Conservation (phyloP, 306 rosid genomes). For the Castanopsis chinensis region DNA sequence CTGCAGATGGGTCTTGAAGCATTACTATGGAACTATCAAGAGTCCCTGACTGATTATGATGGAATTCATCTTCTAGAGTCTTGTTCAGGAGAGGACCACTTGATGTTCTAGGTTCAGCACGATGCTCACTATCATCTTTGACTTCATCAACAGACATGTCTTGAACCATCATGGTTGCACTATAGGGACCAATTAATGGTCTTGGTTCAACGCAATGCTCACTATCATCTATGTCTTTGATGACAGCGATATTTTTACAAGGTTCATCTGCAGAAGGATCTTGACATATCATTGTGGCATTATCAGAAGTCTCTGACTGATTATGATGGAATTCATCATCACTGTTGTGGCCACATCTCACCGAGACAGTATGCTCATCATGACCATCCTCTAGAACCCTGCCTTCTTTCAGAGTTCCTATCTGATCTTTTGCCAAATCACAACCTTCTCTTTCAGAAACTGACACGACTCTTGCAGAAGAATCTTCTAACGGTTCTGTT, state of each 20-base stretch:
- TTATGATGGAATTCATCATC: slow-evolving; percentile 18
- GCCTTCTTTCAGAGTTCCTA: slow-evolving; percentile 21
- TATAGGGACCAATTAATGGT: slow-evolving; percentile 8
- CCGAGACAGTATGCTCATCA: slow-evolving; percentile 24
- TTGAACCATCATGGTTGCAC: not conserved
- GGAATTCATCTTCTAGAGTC: slow-evolving; percentile 1
- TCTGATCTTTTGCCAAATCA: slow-evolving; percentile 24
- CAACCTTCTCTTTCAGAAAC: slow-evolving; percentile 20
- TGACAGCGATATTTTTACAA: slow-evolving; percentile 10
- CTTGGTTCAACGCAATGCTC: slow-evolving; percentile 22
- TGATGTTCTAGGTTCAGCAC: slow-evolving; percentile 19
- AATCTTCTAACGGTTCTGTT: slow-evolving; percentile 28
- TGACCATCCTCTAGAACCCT: slow-evolving; percentile 25
- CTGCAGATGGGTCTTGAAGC: slow-evolving; percentile 9
- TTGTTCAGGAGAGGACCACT: slow-evolving; percentile 12
- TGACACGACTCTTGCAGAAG: slow-evolving; percentile 16
- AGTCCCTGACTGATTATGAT: slow-evolving; percentile 23
- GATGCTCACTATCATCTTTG: slow-evolving; percentile 9
- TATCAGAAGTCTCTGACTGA: slow-evolving; percentile 27
- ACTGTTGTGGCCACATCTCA: slow-evolving; percentile 15
- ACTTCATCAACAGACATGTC: slow-evolving; percentile 5
- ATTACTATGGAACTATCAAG: slow-evolving; percentile 13
- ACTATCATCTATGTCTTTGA: slow-evolving; percentile 6
- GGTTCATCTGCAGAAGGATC: slow-evolving; percentile 17
- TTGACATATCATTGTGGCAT: slow-evolving; percentile 8